Base-by-base conservation (phyloP, 805 yeast genomes). In the Candida krabiensis region DNA sequence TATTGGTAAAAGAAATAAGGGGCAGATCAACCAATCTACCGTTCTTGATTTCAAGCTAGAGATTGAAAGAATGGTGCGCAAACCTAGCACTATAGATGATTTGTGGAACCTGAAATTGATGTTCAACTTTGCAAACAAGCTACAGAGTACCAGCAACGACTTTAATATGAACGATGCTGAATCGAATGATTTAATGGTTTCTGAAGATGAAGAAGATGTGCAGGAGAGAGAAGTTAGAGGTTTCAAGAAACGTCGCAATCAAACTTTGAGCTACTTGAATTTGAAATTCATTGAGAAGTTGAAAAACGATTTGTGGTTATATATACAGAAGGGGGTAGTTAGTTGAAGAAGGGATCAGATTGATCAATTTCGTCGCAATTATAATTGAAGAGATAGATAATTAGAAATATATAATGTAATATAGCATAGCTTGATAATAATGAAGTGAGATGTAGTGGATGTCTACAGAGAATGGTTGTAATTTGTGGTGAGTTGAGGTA, bases 71-170 rank as follows among this genome's bases (percentile, higher is more conserved):
- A 58, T 74, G 50, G 77, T 77, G 1, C 40, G 41, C 3, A 46
- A 50, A 1, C 82, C 83, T 0, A 36, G 43, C 9, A 53, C 59
- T 1, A 46, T 46, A n/a, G 82, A 80, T 33, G 86, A 82, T 38
- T 58, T 83, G 37, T 77, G 86, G 81, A 81, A 79, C 48, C 58
- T 83, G 41, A 73, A 74, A 42, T 55, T 84, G 34, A 58, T 84
- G 7, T 80, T 84, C 61, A 74, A 80, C 12, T 84, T 69, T 60
- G 70, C 76, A 28, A 86, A 83, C 38, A 59, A 63, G 33, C 25
- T 45, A 8, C 31, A 36, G 21, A 34, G 28, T 16, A 12, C 13
- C 15, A 26, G 25, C 12, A 13, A 18, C 4, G 13, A 21, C 4
- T 33, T 17, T 4, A 27, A 9, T 15, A 13, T 13, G 14, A 35